Conservation (phyloP, 768 basidiomycete genomes). For the Coprinopsis cinerea region DNA sequence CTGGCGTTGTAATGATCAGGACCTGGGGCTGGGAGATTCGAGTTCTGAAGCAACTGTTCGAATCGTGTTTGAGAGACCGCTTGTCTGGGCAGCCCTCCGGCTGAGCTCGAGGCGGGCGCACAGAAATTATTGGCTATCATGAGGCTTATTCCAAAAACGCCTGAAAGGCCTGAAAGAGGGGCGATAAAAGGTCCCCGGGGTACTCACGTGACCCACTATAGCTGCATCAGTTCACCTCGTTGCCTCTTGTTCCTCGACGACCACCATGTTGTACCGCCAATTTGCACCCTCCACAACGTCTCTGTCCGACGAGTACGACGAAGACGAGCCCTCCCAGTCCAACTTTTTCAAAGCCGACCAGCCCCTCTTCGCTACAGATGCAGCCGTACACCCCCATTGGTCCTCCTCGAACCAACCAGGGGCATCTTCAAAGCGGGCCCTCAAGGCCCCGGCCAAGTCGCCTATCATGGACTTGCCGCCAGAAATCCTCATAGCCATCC, state of each 20-base stretch:
- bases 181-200: too few species aligned
- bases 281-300: constrained; percentile 73
- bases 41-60: constrained; percentile 31
- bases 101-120: neutral
- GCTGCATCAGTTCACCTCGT: constrained; percentile 12
- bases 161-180: too few species aligned
- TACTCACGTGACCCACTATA: neutral
- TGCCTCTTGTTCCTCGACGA: constrained; percentile 17
- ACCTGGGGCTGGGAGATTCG: constrained; percentile 54
- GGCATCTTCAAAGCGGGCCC: constrained; percentile 12
- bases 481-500: constrained; percentile 89
- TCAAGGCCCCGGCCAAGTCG: constrained; percentile 32
- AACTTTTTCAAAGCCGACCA: constrained; percentile 47
- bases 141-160: neutral
- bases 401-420: constrained; percentile 23
- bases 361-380: constrained; percentile 32
- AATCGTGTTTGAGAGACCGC: constrained; percentile 24
- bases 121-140: neutral
- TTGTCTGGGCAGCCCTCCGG: constrained; percentile 6
- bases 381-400: constrained; percentile 68
- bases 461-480: constrained; percentile 72
- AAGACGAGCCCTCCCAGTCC: constrained; percentile 41
- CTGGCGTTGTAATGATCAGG: constrained; percentile 59
- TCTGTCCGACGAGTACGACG: constrained; percentile 70
- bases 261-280: constrained; percentile 44